Base-by-base conservation (phyloP, 306 rosid genomes). In the Styphnolobium japonicum region DNA sequence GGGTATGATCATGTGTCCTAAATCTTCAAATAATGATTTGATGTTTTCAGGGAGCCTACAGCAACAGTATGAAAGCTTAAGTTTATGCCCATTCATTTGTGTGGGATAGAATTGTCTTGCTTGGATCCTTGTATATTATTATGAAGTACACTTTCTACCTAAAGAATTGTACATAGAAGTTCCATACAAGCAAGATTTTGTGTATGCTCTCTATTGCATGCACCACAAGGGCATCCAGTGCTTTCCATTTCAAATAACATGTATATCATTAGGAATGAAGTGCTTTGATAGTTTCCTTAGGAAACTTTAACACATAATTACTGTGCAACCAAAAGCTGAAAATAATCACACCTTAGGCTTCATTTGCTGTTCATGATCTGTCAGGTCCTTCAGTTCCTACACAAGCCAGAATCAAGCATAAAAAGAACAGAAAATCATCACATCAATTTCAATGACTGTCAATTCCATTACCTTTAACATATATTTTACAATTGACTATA, bases 361-460 rank as follows among this genome's bases (percentile, higher is more conserved):
- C 92, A 93, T 86, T 84, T 88, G 86, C 40, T 88, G 97, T 82
- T 96, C 99, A n/a, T 84, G 82, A 63, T 93, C 98, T 79, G 84
- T 93, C 68, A 89, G 73, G 49, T 96, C 99, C 87, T 89, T 89
- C 77, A 96, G 67, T 67, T 96, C 99, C 99, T 93, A 91, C 85
- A 70, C 10, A 73, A 79, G 36, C 65, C 86, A 84, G 22, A 78
- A 75, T 55, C 76, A 80, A 87, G 65, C 48, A 55, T 45, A 45
- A 87, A 55, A 75, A 55, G 2, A 77, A 81, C 46, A 81, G 57
- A 78, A 72, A 66, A 68, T 42, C 33, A 66, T 45, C 66, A 36
- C 67, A 62, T 45, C 67, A 80, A 65, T 29, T 43, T 49, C 67
- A 81, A 67, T 18, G 66, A 78, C 70, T 63, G 31, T 46, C 19